A percentile compares a stretch with the other conserved stretches of the same genome.
Conservation (phyloP, 805 yeast species). For the Starmerella cellae region DNA sequence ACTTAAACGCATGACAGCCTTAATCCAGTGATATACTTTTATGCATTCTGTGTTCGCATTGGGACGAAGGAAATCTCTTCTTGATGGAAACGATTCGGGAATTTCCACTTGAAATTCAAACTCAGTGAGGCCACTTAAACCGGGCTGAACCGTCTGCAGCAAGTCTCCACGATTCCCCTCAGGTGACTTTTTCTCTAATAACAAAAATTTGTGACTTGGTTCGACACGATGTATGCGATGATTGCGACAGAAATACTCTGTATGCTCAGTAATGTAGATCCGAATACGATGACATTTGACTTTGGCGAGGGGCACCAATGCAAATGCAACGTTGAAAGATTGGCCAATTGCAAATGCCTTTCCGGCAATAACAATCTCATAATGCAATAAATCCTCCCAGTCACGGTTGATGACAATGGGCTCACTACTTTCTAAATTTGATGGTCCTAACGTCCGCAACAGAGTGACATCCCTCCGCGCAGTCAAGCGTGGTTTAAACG, state of each 20-base stretch:
- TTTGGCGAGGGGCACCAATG: constrained; percentile 76
- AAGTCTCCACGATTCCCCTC: constrained; percentile 24
- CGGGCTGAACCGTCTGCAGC: constrained; percentile 20
- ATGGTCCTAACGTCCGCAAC: constrained; percentile 64
- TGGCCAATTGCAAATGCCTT: constrained; percentile 78
- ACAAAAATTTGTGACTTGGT: constrained; percentile 66
- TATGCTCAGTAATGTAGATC: constrained; percentile 72
- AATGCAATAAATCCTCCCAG: constrained; percentile 86
- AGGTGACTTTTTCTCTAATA: constrained; percentile 50
- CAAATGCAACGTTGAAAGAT: constrained; percentile 68
- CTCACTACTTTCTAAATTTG: constrained; percentile 75
- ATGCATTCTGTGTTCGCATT: constrained; percentile 71
- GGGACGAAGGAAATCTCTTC: constrained; percentile 53
- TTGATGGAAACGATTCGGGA: constrained; percentile 52
- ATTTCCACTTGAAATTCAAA: constrained; percentile 77
- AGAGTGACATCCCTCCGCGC: constrained; percentile 53
- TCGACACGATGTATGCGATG: constrained; percentile 86
- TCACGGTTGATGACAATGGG: constrained; percentile 82
- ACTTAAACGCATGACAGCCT: constrained; percentile 70
- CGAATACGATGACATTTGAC: constrained; percentile 76
- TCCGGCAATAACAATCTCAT: constrained; percentile 83
- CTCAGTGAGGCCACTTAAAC: constrained; percentile 39
- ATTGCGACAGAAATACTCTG: constrained; percentile 78
- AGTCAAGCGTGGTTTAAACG: constrained; percentile 64
- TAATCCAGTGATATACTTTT: constrained; percentile 91